Percentiles rank a stretch among this genome's conserved stretches.
phyloP scores from a whole-genome alignment of 305 asterid species.

The Plantago coronopus region DNA sequence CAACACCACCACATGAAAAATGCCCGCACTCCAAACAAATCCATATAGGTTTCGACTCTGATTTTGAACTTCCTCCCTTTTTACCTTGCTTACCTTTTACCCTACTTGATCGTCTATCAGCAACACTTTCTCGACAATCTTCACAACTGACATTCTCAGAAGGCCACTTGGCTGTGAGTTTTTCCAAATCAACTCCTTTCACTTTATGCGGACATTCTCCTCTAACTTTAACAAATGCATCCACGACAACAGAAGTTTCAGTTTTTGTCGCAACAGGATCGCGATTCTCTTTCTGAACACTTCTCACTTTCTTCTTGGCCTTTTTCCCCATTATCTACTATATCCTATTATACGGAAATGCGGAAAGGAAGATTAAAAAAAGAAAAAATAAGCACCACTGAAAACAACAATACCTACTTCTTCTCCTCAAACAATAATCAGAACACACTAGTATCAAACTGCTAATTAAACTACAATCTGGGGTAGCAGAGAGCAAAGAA shows the following conservation, averaged over 20 bases:
- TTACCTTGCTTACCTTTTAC: slow-evolving; percentile 45
- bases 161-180: slow-evolving; percentile 48
- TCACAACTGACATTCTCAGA: slow-evolving; percentile 52
- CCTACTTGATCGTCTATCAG: slow-evolving; percentile 29
- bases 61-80: slow-evolving; percentile 41
- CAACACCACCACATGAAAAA: slow-evolving; percentile 87
- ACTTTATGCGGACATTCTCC: slow-evolving; percentile 59
- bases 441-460: too few relatives aligned
- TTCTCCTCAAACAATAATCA: too few relatives aligned
- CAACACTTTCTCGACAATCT: slow-evolving; percentile 40
- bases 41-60: slow-evolving; percentile 66
- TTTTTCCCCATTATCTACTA: slow-evolving; percentile 83
- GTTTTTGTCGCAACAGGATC: slow-evolving; percentile 23
- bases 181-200: slow-evolving; percentile 58
- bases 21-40: slow-evolving; percentile 82
- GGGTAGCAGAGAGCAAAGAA: too few relatives aligned
- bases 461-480: too few relatives aligned
- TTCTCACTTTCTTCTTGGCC: slow-evolving; percentile 58
- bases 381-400: too few relatives aligned
- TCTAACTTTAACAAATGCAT: slow-evolving; percentile 33
- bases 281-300: slow-evolving; percentile 58
- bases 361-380: too few relatives aligned
- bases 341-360: background rate
- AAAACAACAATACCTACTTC: too few relatives aligned
- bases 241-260: slow-evolving; percentile 21